Base-by-base conservation (phyloP, 768 basidiomycete genomes). In the Fibroporia radiculosa region DNA sequence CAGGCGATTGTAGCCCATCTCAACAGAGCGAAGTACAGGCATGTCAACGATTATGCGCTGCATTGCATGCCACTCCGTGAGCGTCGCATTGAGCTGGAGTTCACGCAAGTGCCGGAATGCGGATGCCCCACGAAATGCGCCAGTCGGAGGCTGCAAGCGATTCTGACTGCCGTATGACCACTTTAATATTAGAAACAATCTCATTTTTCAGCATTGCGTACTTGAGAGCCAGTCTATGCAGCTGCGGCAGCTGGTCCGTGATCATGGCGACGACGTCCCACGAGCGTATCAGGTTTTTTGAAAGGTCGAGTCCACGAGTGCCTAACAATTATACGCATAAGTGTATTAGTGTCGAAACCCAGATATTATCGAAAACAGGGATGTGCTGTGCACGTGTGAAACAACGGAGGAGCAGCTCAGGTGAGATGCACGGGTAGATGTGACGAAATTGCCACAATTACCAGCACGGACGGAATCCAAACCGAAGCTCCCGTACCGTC, bases 281-380 rank as follows among this genome's bases (percentile, higher is more conserved):
- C 45, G 62, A 69, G 3, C 80, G 61, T 25, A 96, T 54, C 14
- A 96, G 72, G 62, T 73, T 93, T 34, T 70, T 67, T 13, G 92
- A 90, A 28, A 97, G 67, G 66, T 96, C 86, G 28, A 97, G 68
- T 7, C 79, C 81, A n/a, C 75, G 76, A 34, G 93, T 70, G 56
- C 77, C 90, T 93, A 49, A 50, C 7, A 13, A 44, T n/a, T n/a
- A n/a, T n/a, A n/a, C n/a, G n/a, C n/a, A n/a, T n/a, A n/a, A n/a
- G n/a, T n/a, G n/a, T n/a, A n/a, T n/a, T n/a, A n/a, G n/a, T n/a
- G n/a, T n/a, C n/a, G n/a, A n/a, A n/a, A n/a, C n/a, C n/a, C n/a
- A n/a, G n/a, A n/a, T n/a, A n/a, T n/a, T n/a, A n/a, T n/a, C n/a
- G n/a, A n/a, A n/a, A n/a, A n/a, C n/a, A n/a, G n/a, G n/a, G n/a